Conservation (phyloP, 2,329 filamentous ascomycete species). For the Fusarium sp. region DNA sequence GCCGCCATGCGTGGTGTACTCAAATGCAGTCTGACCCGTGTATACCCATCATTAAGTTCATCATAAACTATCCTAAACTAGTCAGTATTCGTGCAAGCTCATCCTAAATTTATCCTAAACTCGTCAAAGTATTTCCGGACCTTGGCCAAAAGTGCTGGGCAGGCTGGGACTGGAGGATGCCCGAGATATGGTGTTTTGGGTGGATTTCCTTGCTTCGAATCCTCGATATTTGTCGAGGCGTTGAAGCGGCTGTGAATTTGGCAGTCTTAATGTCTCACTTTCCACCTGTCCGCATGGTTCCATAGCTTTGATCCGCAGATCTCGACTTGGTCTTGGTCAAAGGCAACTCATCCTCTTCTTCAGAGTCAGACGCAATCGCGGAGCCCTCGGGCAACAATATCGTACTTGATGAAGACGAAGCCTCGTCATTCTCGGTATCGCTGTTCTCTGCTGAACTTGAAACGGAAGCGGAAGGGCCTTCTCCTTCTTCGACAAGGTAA, state of each 20-base stretch:
- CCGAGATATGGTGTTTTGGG: background rate
- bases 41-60: background rate
- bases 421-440: conserved; percentile 45
- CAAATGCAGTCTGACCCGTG: background rate
- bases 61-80: too few relatives aligned
- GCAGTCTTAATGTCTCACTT: background rate
- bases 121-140: too few relatives aligned
- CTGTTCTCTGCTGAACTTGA: conserved; percentile 50
- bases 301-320: conserved; percentile 27
- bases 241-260: background rate
- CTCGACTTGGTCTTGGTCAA: conserved; percentile 16
- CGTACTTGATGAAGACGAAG: conserved; percentile 29
- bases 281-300: conserved; percentile 31
- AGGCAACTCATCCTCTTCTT: conserved; percentile 39
- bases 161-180: background rate
- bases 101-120: too few relatives aligned
- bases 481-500: conserved; percentile 79
- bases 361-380: conserved; percentile 37
- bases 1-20: background rate
- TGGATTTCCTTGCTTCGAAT: background rate
- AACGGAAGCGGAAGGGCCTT: conserved; percentile 67
- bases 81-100: too few relatives aligned
- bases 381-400: conserved; percentile 41
- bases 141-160: too few relatives aligned
- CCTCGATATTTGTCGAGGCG: background rate